Percentiles rank a stretch among this genome's conserved stretches.
phyloP scores from a whole-genome alignment of 2,329 filamentous ascomycete species.

The Cryphonectria nitschkei region DNA sequence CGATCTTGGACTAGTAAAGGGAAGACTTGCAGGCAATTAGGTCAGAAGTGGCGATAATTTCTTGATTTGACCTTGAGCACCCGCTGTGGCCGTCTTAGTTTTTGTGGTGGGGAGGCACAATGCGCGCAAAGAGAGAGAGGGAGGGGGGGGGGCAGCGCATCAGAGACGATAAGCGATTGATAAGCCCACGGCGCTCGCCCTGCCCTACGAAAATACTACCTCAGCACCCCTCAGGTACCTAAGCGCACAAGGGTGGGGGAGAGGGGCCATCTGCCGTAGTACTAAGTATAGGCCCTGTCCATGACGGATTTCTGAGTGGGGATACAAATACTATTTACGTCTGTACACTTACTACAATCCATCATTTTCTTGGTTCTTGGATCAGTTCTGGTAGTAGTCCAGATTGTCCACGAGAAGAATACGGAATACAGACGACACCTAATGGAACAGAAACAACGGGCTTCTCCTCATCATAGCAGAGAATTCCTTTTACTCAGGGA shows the following conservation, averaged over 20 bases:
- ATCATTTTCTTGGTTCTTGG: neutral
- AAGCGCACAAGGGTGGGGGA: neutral
- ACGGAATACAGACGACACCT: neutral
- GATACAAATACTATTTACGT: neutral
- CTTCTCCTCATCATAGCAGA: too few relatives aligned
- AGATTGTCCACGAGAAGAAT: neutral
- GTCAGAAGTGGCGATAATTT: conserved; percentile 26
- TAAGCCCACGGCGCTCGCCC: neutral
- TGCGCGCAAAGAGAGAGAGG: too few relatives aligned
- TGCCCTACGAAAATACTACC: conserved; percentile 4
- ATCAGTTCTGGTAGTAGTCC: neutral
- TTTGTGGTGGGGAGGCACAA: conserved; percentile 23
- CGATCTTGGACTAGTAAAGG: conserved; percentile 24
- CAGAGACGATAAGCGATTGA: conserved; percentile 24
- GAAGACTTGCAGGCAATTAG: neutral
- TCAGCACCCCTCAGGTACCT: neutral
- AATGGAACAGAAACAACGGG: neutral
- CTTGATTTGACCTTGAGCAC: conserved; percentile 8
- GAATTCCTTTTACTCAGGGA: too few relatives aligned
- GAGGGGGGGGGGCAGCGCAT: neutral
- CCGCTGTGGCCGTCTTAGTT: conserved; percentile 14
- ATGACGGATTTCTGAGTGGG: neutral
- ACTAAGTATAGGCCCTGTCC: neutral
- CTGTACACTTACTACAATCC: neutral
- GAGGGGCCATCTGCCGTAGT: neutral